Base-by-base conservation (phyloP, 352 stramenopile species). In the Phytophthora tubulina region DNA sequence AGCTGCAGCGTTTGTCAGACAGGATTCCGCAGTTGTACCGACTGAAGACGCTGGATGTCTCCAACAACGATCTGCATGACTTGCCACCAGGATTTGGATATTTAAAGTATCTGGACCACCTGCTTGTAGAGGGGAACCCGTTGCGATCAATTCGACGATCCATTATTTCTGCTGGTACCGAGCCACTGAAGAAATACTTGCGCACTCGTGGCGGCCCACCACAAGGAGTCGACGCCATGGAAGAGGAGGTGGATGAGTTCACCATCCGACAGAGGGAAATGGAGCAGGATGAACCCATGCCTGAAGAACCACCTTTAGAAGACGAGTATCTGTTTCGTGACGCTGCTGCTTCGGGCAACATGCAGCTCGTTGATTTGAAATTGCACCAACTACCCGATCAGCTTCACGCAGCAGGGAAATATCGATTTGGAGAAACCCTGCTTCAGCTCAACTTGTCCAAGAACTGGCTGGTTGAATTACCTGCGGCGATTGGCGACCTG, bases 101-200 rank as follows among this genome's bases (percentile, higher is more conserved):
- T 33, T 57, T 94, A 11, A 92, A 92, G 64, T 79, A 92, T 48
- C 75, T 96, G 4, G 77, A 93, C 38, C 84, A 93, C 54, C 72
- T 96, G 10, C 58, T 91, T 36, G 84, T 93, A 31, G 86, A 94
- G 53, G 88, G 88, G 0, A 96, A 96, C 33, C 88, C 86, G 0
- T 63, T 96, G 35, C 85, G 87, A 9, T 87, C 86, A 6, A 93
- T 96, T 70, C 84, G 88, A 38, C 84, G 84, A 17, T 76, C 84
- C 2, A 71, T 93, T 7, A 86, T 96, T 54, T 83, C 80, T 7
- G 70, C 77, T 11, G 86, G 88, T 15, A 91, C 84, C 2, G 80
- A 94, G 59, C 69, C 85, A 2, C 67, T 96, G 5, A 95, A 95
- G 62, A 96, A 96, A 45, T 95, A 95, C 44, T 58, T 96, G 60